Conservation (phyloP, 768 basidiomycete species). For the Tricholoma sp. region DNA sequence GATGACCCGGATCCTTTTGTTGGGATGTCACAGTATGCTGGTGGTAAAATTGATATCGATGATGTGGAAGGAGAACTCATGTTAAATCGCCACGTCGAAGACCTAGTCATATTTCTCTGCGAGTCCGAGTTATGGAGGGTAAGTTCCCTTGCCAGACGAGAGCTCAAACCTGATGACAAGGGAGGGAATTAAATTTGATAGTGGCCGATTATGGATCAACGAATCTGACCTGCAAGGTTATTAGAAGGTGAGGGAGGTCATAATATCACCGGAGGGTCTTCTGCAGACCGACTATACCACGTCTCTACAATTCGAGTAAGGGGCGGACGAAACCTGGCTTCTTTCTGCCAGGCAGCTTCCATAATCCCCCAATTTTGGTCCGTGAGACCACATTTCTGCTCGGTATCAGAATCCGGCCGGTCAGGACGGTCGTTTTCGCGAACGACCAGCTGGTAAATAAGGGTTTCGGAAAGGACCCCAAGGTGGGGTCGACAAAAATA, state of each 20-base stretch:
- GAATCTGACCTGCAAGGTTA: not conserved
- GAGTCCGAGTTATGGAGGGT: too few species aligned
- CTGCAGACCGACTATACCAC: too few species aligned
- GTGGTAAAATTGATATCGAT: not conserved
- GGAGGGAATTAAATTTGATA: too few species aligned
- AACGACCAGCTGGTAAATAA: not conserved
- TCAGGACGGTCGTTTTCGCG: not conserved
- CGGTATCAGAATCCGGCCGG: not conserved
- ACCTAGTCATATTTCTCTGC: not conserved
- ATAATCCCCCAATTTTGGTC: too few species aligned
- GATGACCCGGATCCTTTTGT: not conserved
- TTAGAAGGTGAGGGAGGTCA: too few species aligned
- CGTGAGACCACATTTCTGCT: too few species aligned
- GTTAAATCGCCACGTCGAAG: too few species aligned
- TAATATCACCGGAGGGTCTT: too few species aligned
- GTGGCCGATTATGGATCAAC: not conserved
- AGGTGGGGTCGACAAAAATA: not conserved
- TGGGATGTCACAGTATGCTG: not conserved
- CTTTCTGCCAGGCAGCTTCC: too few species aligned
- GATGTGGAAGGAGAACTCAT: too few species aligned
- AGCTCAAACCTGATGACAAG: too few species aligned
- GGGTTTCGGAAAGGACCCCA: not conserved
- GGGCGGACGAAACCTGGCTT: not conserved
- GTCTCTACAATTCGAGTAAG: not conserved
- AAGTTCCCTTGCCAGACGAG: too few species aligned